Evolutionary conservation across 176 grass and related monocot genomes (phyloP), one percentile per base, ranked within the genome.

Genomic region (Paspalum notatum): DNA sequence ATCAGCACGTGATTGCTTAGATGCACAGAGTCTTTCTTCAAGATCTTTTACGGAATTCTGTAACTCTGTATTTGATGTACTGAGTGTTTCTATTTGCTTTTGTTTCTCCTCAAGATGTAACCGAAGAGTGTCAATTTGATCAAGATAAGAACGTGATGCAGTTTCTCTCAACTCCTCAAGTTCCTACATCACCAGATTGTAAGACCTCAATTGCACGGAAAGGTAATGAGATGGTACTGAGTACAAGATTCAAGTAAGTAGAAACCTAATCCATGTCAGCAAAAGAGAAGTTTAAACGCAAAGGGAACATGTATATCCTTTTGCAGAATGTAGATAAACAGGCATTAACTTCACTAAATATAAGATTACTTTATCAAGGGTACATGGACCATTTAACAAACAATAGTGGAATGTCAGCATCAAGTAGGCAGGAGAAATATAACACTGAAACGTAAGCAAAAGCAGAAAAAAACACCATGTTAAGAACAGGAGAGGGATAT

Each of bases 1-100:
- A 91, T 95, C 90, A 3, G 81, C 62, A 67, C 90, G 81, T 78
- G 93, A 99, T 90, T 99, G 93, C 82, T 91, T 93, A 43, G 76
- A 99, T 77, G 90, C 84, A 79, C 62, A 73, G 86, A 99, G 86
- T 57, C 93, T 99, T 87, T 95, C 88, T 71, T 91, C 82, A 48
- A 99, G 84, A 84, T 99, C 96, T 85, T 95, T 90, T 46, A 90
- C 37, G 9, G 93, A 91, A 60, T 60, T 88, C 58, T 69, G 92
- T 74, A 99, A 71, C 77, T 86, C 90, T 57, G 76, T 81, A 68
- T 84, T 93, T 81, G 65, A 82, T 81, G 86, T 70, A 68, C 69
- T 88, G 81, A 90, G 76, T 55, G 79, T 39, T 93, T 88, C 71
- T 70, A 91, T 57, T 83, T 99, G 82, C 77, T 93, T 90, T 18